Evolutionary conservation across 108 stramenopile genomes (phyloP), one percentile per base, ranked within the genome.

Genomic region (Pseudonitzschia multistriata): DNA sequence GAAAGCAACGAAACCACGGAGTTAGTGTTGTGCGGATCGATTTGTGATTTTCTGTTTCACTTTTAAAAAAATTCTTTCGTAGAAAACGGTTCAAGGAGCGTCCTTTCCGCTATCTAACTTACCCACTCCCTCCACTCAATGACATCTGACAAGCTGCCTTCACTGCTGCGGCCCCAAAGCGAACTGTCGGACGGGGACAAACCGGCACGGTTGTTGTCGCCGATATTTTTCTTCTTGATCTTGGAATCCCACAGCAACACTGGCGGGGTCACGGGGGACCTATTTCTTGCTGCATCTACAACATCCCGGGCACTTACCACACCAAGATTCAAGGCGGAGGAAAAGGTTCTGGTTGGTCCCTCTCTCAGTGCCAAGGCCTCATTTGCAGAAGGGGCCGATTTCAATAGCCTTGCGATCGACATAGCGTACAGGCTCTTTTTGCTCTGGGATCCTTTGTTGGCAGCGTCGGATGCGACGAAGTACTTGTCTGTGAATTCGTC

Each of bases 61-160:
- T 45, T 17, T 2, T 13, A 39, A 39, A 39, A 39, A 7, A 39
- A 8, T 45, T 45, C 11, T 3, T 45, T 10, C 17, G 1, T 2
- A 45, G 17, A 45, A 39, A 39, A 39, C 5, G 37, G 10, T 7
- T 39, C 37, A 39, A 7, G 37, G 10, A 5, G 37, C 5, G n/a
- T n/a, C n/a, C n/a, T n/a, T n/a, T n/a, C 10, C 5, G 37, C 5
- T 7, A 39, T 39, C 7, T 7, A 45, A 45, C 42, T 4, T 45
- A 45, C 42, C 57, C 57, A 59, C 35, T 59, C 57, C 34, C 57
- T 59, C 57, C 57, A 59, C 35, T 59, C 57, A 11, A 33, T 6
- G 35, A 59, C 57, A 35, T 59, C 57, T 19, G 57, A 59, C 34
- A 59, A 15, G 34, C 57, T 35, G 3, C 57, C 57, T 35, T 59